phyloP scores from a whole-genome alignment of 1,139 yeast genomes.

The Cylindricascospora bacillispora region DNA sequence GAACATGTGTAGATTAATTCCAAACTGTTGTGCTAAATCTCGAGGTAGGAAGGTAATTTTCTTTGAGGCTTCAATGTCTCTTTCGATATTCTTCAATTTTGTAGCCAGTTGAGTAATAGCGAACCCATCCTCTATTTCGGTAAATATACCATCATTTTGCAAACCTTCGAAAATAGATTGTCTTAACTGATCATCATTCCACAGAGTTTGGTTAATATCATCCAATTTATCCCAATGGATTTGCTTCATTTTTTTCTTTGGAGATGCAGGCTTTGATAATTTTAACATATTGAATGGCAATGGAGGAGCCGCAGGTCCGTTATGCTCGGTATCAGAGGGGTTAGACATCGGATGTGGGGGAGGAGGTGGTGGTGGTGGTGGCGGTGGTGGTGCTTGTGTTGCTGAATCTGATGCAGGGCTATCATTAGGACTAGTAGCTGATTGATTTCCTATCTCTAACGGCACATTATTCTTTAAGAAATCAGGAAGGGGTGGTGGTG shows the following conservation, averaged over 20 bases:
- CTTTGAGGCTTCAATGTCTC: conserved; percentile 20
- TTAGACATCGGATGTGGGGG: conserved; percentile 20
- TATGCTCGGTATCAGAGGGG: conserved; percentile 23
- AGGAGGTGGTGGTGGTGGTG: conserved; percentile 20
- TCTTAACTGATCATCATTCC: conserved; percentile 51
- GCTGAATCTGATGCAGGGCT: conserved; percentile 5
- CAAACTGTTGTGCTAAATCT: conserved; percentile 82
- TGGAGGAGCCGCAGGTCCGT: conserved; percentile 10
- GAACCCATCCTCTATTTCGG: conserved; percentile 69
- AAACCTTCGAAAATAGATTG: too few relatives aligned
- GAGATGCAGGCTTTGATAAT: conserved; percentile 26
- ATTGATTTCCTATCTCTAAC: background rate
- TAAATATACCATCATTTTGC: conserved; percentile 53
- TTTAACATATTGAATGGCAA: conserved; percentile 1
- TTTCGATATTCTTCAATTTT: conserved; percentile 29
- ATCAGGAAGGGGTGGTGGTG: conserved; percentile 7
- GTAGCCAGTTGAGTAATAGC: conserved; percentile 35
- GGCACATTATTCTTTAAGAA: conserved; percentile 1
- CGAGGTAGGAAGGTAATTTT: conserved; percentile 55
- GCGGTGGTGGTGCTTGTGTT: conserved; percentile 11
- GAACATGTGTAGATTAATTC: conserved; percentile 79
- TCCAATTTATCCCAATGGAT: conserved; percentile 91
- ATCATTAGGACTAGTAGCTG: conserved; percentile 1
- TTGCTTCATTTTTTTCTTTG: conserved; percentile 65
- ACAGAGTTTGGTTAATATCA: conserved; percentile 60